phyloP scores from a whole-genome alignment of 768 basidiomycete genomes.

The Tulasnella sp. region DNA sequence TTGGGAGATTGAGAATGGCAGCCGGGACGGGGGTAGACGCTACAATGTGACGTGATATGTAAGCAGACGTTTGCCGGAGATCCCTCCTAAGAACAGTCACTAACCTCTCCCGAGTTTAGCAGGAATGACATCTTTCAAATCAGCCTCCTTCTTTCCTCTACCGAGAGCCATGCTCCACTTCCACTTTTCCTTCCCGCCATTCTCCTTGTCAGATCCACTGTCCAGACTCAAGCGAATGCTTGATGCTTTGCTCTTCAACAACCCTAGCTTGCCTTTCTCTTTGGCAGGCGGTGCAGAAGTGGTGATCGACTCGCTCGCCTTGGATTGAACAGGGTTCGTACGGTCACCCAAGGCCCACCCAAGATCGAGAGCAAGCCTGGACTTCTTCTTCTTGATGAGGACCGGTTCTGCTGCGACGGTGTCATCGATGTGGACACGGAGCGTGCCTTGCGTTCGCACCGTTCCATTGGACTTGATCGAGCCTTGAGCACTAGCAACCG shows the following conservation, averaged over 20 bases:
- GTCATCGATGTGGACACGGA: not conserved
- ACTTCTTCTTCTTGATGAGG: conserved; percentile 23
- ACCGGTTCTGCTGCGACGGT: not conserved
- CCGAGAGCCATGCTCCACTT: conserved; percentile 52
- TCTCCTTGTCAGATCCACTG: not conserved
- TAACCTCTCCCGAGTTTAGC: too few species aligned
- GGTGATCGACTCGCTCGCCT: conserved; percentile 8
- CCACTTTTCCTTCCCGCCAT: conserved; percentile 41
- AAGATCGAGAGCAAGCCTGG: conserved; percentile 44
- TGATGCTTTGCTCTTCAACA: conserved; percentile 7
- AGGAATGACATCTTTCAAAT: conserved; percentile 24
- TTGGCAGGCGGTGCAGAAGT: conserved; percentile 20
- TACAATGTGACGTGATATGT: not conserved
- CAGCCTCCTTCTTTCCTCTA: conserved; percentile 42
- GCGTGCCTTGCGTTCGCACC: conserved; percentile 3
- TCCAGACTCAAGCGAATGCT: not conserved
- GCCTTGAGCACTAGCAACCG: not conserved
- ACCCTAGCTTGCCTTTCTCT: conserved; percentile 12
- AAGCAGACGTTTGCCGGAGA: conserved; percentile 31
- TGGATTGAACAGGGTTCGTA: conserved; percentile 36
- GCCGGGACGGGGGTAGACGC: conserved; percentile 8
- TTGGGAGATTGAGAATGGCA: conserved; percentile 15
- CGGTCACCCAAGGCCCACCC: conserved; percentile 44
- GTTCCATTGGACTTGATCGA: conserved; percentile 7
- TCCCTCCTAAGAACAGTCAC: too few species aligned